Evolutionary conservation across 768 basidiomycete species (phyloP), one percentile per base, ranked within the genome.

Genomic region (Hortiboletus flavorubellus): DNA sequence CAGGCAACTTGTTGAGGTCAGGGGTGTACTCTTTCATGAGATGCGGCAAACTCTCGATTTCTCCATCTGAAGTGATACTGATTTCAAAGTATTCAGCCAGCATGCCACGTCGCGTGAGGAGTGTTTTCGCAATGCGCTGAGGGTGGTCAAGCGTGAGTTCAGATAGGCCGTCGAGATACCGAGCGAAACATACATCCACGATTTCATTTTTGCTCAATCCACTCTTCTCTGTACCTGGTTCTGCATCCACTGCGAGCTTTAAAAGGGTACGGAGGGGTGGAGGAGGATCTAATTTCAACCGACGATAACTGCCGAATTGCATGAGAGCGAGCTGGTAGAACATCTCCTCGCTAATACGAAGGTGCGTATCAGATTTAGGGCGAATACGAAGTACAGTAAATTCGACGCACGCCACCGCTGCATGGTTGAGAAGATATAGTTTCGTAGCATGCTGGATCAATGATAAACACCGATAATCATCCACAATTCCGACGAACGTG

Each of bases 271-370:
- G 79, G 15, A 98, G 67, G 0, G 83, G 74, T 0, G 93, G 92
- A 3, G 95, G 76, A 1, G 96, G 95, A 35, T 94, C 86, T 3
- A 98, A 78, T 58, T 85, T 86, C 48, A 98, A 73, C 21, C 84
- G 79, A 56, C 82, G 79, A 58, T 89, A 82, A 57, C 89, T 81
- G 2, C 94, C 92, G 64, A 99, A 99, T 68, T 98, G 96, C 16
- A 91, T 79, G 29, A 98, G 72, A 2, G 84, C 92, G 8, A 99
- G 80, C 66, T 99, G 97, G 71, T 97, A 98, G 69, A 98, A 96
- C 34, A 97, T 77, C 62, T 97, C 93, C 64, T 97, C 93, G 1
- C 94, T 97, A 21, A 21, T 21, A 54, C 9, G 15, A 18, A 39
- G 1, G 34, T 26, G 21, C 23, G 10, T 1, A 38, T 50, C 21